These are phyloP conservation scores for Phytopythium aichiense DNA, from an alignment of 352 stramenopile genomes.

Conservation along the genomic window DNA sequence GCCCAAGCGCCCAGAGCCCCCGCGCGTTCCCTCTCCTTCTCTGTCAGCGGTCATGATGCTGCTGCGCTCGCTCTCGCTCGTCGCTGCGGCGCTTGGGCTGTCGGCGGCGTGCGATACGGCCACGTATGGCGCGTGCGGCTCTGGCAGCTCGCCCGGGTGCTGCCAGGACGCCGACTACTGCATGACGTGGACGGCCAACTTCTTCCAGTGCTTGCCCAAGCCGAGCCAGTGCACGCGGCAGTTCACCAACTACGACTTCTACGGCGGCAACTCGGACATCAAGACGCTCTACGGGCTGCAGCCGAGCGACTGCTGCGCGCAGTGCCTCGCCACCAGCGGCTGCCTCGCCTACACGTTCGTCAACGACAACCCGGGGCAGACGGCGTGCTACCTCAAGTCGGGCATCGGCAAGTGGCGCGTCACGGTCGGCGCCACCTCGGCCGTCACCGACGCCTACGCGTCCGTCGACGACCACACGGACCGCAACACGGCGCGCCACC, in stretches of 20 bases:
- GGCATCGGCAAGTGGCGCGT: constrained; percentile 21
- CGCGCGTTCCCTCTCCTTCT: background rate
- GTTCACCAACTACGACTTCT: constrained; percentile 43
- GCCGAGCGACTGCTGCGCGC: constrained; percentile 31
- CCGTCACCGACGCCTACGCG: constrained; percentile 31
- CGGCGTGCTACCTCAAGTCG: constrained; percentile 30
- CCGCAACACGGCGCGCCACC: constrained; percentile 11
- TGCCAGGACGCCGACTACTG: constrained; percentile 32
- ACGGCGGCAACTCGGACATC: constrained; percentile 40
- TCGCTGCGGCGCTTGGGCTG: constrained; percentile 4
- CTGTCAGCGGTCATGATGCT: background rate
- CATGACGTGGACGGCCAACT: constrained; percentile 31
- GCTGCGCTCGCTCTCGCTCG: constrained; percentile 1
- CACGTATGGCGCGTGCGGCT: constrained; percentile 19
- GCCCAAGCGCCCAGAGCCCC: too few relatives aligned
- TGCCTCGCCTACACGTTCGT: constrained; percentile 51
- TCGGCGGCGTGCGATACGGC: constrained; percentile 8
- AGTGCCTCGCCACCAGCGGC: constrained; percentile 25
- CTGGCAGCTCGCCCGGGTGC: constrained; percentile 21
- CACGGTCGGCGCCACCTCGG: constrained; percentile 25
- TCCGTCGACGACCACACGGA: constrained; percentile 19
- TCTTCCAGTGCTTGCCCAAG: constrained; percentile 33
- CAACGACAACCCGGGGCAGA: constrained; percentile 28
- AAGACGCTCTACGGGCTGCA: constrained; percentile 26
- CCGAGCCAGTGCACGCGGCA: constrained; percentile 30